phyloP scores from a whole-genome alignment of 441 rosid genomes.

The Aleurites moluccanus region DNA sequence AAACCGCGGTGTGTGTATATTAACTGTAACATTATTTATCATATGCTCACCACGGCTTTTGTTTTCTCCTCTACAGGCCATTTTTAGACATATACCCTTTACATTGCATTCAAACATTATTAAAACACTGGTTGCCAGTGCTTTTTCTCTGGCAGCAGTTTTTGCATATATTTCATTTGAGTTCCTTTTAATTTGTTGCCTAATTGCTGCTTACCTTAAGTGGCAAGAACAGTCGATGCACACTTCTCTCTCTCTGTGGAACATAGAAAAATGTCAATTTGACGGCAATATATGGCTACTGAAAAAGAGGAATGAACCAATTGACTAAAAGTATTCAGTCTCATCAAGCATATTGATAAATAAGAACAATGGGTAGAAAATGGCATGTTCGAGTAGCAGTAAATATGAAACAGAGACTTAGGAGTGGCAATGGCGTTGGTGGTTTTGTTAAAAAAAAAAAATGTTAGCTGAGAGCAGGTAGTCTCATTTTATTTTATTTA shows the following conservation, averaged over 20 bases:
- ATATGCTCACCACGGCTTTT: constrained; percentile 22
- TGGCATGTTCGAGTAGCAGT: too few species aligned
- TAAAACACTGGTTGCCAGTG: constrained; percentile 23
- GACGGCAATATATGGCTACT: too few species aligned
- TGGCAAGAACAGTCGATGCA: not conserved
- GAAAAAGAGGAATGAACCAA: too few species aligned
- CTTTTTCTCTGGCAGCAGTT: constrained; percentile 19
- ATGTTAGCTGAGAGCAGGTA: too few species aligned
- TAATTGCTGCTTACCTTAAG: not conserved
- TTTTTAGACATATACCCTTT: constrained; percentile 21
- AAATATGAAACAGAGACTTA: too few species aligned
- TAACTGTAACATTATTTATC: constrained; percentile 31
- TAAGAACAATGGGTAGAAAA: too few species aligned
- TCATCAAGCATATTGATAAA: too few species aligned
- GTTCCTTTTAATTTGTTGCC: not conserved
- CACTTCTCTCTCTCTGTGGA: not conserved
- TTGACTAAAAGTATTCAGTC: too few species aligned
- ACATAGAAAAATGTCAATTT: too few species aligned
- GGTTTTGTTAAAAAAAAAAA: too few species aligned
- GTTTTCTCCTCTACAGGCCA: constrained; percentile 17
- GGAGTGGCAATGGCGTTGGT: too few species aligned
- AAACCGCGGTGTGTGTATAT: constrained; percentile 22
- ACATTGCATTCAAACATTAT: constrained; percentile 19
- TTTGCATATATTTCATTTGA: constrained; percentile 9
- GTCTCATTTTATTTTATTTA: too few species aligned